phyloP scores from a whole-genome alignment of 2,329 filamentous ascomycete genomes.

The Truncatella angustata region DNA sequence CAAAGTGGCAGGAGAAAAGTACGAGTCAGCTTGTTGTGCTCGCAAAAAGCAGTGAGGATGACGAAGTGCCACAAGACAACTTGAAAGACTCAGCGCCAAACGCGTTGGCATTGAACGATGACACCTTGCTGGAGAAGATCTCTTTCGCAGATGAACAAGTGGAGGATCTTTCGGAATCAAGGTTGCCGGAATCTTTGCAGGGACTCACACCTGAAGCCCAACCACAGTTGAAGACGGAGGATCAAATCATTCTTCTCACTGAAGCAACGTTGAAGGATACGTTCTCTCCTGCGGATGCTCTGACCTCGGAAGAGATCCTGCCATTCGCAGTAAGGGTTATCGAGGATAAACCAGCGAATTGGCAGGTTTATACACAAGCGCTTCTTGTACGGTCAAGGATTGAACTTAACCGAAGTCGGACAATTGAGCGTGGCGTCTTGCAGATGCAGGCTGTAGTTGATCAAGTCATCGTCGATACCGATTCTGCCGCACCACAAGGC shows the following conservation, averaged over 20 bases:
- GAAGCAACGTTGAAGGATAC: constrained; percentile 88
- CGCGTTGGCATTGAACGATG: constrained; percentile 80
- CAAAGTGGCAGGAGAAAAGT: constrained; percentile 74
- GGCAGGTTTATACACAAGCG: constrained; percentile 96
- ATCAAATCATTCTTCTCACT: constrained; percentile 87
- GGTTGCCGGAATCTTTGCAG: constrained; percentile 60
- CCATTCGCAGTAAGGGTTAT: constrained; percentile 89
- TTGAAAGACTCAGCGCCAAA: constrained; percentile 45
- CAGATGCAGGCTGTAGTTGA: constrained; percentile 95
- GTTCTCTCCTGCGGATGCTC: constrained; percentile 74
- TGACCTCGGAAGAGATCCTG: constrained; percentile 90
- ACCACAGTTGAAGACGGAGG: constrained; percentile 76
- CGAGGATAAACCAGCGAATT: constrained; percentile 86
- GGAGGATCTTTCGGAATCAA: constrained; percentile 21
- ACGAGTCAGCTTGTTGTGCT: constrained; percentile 89
- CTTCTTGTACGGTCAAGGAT: constrained; percentile 86
- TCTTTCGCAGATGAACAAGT: constrained; percentile 62
- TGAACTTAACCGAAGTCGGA: constrained; percentile 82
- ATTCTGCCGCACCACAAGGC: constrained; percentile 23
- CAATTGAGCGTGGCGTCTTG: constrained; percentile 82
- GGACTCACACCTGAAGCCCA: constrained; percentile 75
- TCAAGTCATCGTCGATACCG: constrained; percentile 84
- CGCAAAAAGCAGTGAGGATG: constrained; percentile 65
- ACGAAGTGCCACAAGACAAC: constrained; percentile 14
- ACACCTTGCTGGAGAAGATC: constrained; percentile 87